A percentile compares a stretch with the other conserved stretches of the same genome.
phyloP scores from a whole-genome alignment of 345 rosid species.

The Physaria fendleri region DNA sequence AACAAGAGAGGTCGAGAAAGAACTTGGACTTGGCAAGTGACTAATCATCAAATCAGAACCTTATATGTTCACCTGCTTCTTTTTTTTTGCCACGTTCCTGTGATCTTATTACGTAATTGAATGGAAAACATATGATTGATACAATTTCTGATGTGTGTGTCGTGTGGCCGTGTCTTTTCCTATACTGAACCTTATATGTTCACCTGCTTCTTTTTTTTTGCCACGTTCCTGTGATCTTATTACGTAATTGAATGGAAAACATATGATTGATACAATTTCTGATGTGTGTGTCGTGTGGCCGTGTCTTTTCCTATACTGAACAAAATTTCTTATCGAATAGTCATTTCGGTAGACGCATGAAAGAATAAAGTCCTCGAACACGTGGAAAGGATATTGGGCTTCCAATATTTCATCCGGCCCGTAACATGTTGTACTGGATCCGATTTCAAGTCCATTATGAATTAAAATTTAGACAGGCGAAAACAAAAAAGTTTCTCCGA shows the following conservation, averaged over 20 bases:
- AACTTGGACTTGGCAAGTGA: conserved; percentile 84
- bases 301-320: no score
- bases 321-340: no score
- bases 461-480: no score
- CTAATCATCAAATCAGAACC: not conserved
- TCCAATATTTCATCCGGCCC: no score
- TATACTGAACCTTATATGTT: not conserved
- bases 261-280: not conserved
- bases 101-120: not conserved
- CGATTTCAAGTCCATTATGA: no score
- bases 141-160: not conserved
- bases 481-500: no score
- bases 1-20: conserved; percentile 84
- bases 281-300: not conserved
- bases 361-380: no score
- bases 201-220: not conserved
- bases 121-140: not conserved
- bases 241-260: not conserved
- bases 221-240: not conserved
- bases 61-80: not conserved
- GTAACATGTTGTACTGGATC: no score
- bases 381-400: no score
- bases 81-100: not conserved
- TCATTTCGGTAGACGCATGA: no score
- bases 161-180: no score